These are phyloP conservation scores for Ascochyta pisi DNA, from an alignment of 2,329 filamentous ascomycete species.

Conservation along the genomic window DNA sequence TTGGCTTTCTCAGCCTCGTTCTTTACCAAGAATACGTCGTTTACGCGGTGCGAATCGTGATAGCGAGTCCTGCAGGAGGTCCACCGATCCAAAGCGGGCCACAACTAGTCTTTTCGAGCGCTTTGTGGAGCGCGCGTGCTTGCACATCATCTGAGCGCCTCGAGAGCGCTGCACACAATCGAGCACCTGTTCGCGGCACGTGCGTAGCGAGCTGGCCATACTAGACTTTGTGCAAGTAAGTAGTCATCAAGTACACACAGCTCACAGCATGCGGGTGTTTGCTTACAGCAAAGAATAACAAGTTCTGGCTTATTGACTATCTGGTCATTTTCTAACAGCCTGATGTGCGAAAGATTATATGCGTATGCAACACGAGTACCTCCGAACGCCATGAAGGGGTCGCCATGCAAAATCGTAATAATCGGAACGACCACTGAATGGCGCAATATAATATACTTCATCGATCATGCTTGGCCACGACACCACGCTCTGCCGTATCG, in stretches of 20 bases:
- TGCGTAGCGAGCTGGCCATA: not conserved
- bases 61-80: not conserved
- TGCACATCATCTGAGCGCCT: constrained; percentile 5
- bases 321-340: not conserved
- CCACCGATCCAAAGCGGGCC: not conserved
- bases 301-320: not conserved
- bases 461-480: not conserved
- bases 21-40: not conserved
- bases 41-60: constrained; percentile 5
- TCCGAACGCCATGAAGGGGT: not conserved
- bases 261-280: not conserved
- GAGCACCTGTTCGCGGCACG: not conserved
- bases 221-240: not conserved
- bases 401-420: not conserved
- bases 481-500: constrained; percentile 1
- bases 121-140: not conserved
- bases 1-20: not conserved
- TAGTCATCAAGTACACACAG: not conserved
- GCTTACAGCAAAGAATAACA: not conserved
- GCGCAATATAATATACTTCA: not conserved
- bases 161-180: not conserved
- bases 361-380: not conserved
- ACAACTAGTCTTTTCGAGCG: constrained; percentile 1
- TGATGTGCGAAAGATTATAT: not conserved
- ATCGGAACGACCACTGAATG: not conserved